These are phyloP conservation scores for Asterochloris sp. DNA, from an alignment of 139 green algal species.

Conservation along the genomic window DNA sequence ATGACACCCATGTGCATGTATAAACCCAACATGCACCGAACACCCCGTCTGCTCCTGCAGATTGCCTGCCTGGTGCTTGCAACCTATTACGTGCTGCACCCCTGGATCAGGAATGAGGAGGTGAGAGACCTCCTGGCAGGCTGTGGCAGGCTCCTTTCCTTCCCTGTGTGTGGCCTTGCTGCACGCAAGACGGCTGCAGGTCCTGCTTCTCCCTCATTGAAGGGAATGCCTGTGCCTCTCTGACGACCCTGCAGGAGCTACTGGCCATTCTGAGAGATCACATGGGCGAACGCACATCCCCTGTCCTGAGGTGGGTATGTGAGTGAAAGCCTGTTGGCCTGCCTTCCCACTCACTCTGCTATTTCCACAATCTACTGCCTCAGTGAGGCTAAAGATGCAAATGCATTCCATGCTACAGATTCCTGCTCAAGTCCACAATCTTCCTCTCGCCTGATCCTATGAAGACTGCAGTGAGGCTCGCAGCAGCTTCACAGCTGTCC, in stretches of 20 bases:
- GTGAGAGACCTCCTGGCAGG: slow-evolving; percentile 9
- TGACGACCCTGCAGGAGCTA: slow-evolving; percentile 7
- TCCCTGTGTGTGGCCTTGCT: not conserved
- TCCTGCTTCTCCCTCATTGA: no score
- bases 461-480: not conserved
- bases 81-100: slow-evolving; percentile 23
- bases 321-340: no score
- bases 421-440: not conserved
- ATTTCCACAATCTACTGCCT: no score
- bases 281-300: not conserved
- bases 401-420: not conserved
- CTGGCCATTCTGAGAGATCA: slow-evolving; percentile 36
- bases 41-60: slow-evolving; percentile 25
- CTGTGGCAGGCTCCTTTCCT: not conserved
- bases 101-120: slow-evolving; percentile 33
- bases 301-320: not conserved
- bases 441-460: not conserved
- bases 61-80: slow-evolving; percentile 28
- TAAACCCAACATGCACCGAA: no score
- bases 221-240: no score
- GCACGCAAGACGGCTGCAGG: not conserved
- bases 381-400: no score
- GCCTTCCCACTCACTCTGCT: no score
- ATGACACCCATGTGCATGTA: no score
- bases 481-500: no score